Evolutionary conservation across 2,329 filamentous ascomycete genomes (phyloP).

Genomic region (Arthrobotrys entomopaga): DNA sequence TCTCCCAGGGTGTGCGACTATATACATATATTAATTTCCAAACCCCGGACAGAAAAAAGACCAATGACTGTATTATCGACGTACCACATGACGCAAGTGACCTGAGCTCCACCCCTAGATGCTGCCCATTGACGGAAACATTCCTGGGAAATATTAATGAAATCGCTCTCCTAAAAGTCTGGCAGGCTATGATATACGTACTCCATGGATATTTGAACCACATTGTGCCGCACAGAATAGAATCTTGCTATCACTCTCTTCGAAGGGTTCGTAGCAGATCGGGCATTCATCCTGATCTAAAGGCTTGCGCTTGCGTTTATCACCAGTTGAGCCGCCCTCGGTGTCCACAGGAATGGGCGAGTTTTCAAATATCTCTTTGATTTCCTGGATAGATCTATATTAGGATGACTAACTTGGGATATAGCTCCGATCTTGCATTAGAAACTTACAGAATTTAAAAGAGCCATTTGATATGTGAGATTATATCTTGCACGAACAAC

Average conservation of each 20-base stretch:
- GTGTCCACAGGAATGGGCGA: constrained; percentile 65
- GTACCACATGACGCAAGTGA: constrained; percentile 59
- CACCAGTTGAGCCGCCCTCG: constrained; percentile 27
- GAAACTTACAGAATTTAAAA: constrained; percentile 65
- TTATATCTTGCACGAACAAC: constrained; percentile 70
- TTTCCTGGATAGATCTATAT: constrained; percentile 63
- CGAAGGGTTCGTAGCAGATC: constrained; percentile 68
- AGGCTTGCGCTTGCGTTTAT: constrained; percentile 63
- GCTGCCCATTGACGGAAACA: constrained; percentile 58
- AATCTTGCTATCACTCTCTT: constrained; percentile 58
- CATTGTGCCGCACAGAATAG: constrained; percentile 58
- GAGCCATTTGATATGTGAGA: constrained; percentile 71
- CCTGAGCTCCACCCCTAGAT: constrained; percentile 35
- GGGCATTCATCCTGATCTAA: constrained; percentile 68
- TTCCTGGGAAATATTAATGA: constrained; percentile 15
- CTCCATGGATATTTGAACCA: constrained; percentile 58
- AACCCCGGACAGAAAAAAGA: background rate
- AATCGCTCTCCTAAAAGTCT: background rate
- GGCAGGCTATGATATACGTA: background rate
- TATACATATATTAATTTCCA: background rate
- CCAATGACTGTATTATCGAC: background rate
- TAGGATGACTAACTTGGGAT: background rate
- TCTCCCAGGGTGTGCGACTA: constrained; percentile 45
- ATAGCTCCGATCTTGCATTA: too few relatives aligned
- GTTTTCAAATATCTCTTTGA: constrained; percentile 69